Evolutionary conservation across 2,329 filamentous ascomycete genomes (phyloP), one percentile per base, ranked within the genome.

Genomic region (Neonectria hederae): DNA sequence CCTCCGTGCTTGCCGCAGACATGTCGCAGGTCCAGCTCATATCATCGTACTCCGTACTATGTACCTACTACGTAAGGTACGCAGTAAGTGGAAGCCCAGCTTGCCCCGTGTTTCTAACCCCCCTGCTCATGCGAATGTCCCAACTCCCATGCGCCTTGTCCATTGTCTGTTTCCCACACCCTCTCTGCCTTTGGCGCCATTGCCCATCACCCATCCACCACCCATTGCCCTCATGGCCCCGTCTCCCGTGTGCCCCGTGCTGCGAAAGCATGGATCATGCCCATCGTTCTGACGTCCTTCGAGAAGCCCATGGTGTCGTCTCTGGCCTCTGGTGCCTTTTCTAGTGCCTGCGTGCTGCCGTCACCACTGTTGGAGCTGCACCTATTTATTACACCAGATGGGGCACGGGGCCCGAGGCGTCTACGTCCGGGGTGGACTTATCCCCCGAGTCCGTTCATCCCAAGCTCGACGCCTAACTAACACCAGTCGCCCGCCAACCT

Each of bases 261-360:
- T 70, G 58, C 68, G 65, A 45, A 58, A 62, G 57, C 68, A 72
- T 71, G 63, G 70, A 63, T 67, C 56, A 65, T 22, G 63, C 54
- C 52, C 62, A 67, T 70, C 66, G 65, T 74, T 75, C 74, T 69
- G 66, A 63, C 51, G 60, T 59, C 57, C 67, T 75, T 75, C 74
- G 67, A 75, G 74, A 75, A 75, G 71, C 58, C 49, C 43, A 49
- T 21, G 57, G 49, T 22, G 61, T 51, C 49, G 55, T 52, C 43
- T 59, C 43, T 59, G 48, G 42, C 40, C 54, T 59, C 14, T 51
- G 28, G 48, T 49, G 49, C 11, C 53, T 21, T 19, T 49, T 61
- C 52, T 65, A 54, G 61, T 51, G 59, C 54, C 17, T 26, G 19
- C 14, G 13, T 9, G 26, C 28, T 21, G 46, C 46, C 11, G n/a